Evolutionary conservation across 2,329 filamentous ascomycete genomes (phyloP).

Genomic region (Aspergillus novoparasiticus): DNA sequence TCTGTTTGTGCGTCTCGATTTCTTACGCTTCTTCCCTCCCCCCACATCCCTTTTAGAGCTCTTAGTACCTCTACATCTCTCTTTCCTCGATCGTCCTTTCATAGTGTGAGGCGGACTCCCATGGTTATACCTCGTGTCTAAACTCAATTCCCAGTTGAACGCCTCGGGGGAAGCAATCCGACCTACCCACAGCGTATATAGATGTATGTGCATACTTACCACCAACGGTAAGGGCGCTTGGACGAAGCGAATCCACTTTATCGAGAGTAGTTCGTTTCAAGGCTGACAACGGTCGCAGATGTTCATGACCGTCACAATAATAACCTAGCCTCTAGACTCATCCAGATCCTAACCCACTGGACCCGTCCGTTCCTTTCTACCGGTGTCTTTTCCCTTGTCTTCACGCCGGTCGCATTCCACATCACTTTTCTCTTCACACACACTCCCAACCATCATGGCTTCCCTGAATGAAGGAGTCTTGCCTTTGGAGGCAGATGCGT

Average conservation of each 20-base stretch:
- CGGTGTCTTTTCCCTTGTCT: slow-evolving; percentile 3
- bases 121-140: slow-evolving; percentile 4
- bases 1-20: slow-evolving; percentile 1
- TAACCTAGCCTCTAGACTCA: slow-evolving; percentile 4
- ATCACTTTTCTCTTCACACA: neutral
- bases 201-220: slow-evolving; percentile 9
- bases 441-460: slow-evolving; percentile 24
- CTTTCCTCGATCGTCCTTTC: neutral
- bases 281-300: slow-evolving; percentile 22
- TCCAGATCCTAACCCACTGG: slow-evolving; percentile 3
- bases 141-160: slow-evolving; percentile 10
- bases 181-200: slow-evolving; percentile 17
- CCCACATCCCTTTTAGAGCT: neutral
- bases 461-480: slow-evolving; percentile 29
- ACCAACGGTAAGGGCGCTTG: slow-evolving; percentile 20
- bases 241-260: slow-evolving; percentile 19
- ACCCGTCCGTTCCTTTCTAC: neutral
- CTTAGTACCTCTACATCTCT: neutral
- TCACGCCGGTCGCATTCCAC: slow-evolving; percentile 24
- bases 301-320: slow-evolving; percentile 8
- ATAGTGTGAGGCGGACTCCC: neutral
- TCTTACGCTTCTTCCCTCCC: neutral
- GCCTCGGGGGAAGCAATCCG: slow-evolving; percentile 15
- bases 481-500: slow-evolving; percentile 27
- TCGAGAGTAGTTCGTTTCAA: slow-evolving; percentile 16